Evolutionary conservation across 768 basidiomycete species (phyloP), one percentile per base, ranked within the genome.

Genomic region (Panaeolus papilionaceus): DNA sequence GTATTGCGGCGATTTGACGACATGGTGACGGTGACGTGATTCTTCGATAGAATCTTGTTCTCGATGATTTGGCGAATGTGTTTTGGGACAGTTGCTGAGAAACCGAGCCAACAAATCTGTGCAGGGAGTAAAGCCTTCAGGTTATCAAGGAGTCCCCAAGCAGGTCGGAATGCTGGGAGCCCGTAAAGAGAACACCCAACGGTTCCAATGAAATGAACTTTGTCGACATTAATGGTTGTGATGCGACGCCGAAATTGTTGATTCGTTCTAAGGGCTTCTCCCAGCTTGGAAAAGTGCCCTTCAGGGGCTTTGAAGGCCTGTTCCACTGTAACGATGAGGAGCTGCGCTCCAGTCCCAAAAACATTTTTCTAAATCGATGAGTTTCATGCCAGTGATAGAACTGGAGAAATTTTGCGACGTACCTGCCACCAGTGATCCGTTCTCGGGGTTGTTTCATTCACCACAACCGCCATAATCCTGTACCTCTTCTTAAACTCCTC

Each of bases 1-100:
- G 67, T 77, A 61, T 80, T 79, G 3, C 73, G 73, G 0, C 75
- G 67, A 47, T 79, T 80, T 0, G 70, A 70, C 0, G 75, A 72
- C 7, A 70, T 38, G 7, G 63, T 64, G 3, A 76, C 71, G 5
- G 42, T 64, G 2, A 67, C n/a, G 37, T 72, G 72, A 8, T 65
- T 42, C 0, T 45, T 54, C 14, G 47, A 40, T 3, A 77, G 64
- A 4, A 76, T 38, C 18, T 71, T 70, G 4, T 45, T 62, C 23
- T 70, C 47, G 26, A 75, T 47, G 0, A 66, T 68, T 39, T 68
- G 69, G 37, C 72, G 73, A 9, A 77, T 75, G 37, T 77, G 73
- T 0, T 66, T 64, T 0, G 75, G 72, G 20, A 73, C 65, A 9
- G 75, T 77, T 2, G 70, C 75, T 1, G 75, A 75, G 20, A 74